Percentiles rank a stretch among this genome's conserved stretches.
phyloP scores from a whole-genome alignment of 1,139 yeast species.

The Zhuliangozyma blackwelliae region DNA sequence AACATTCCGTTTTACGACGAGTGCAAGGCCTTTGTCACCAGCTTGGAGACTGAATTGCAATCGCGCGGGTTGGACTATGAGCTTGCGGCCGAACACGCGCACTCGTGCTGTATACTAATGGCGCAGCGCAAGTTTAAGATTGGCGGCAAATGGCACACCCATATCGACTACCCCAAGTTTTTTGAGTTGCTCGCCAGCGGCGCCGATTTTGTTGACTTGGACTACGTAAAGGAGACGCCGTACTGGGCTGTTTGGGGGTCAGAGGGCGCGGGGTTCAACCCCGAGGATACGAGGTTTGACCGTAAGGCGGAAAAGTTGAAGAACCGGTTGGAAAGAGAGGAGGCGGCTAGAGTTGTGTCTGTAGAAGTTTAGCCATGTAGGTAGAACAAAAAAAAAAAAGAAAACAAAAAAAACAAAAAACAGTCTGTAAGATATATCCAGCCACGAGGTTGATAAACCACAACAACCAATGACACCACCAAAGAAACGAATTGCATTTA shows the following conservation, averaged over 20 bases:
- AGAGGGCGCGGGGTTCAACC: constrained; percentile 82
- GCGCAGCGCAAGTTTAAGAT: constrained; percentile 72
- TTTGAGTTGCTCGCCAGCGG: constrained; percentile 68
- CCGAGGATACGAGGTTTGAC: constrained; percentile 68
- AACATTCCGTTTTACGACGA: constrained; percentile 94
- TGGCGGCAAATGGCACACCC: constrained; percentile 80
- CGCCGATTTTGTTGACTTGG: constrained; percentile 67
- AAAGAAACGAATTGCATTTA: constrained; percentile 54
- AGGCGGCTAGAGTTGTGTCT: no score
- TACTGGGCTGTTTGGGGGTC: constrained; percentile 91
- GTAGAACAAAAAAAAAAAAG: no score
- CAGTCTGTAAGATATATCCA: no score
- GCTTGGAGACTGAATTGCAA: constrained; percentile 55
- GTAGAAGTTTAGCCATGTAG: no score
- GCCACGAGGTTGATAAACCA: no score
- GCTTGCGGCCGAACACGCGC: constrained; percentile 94
- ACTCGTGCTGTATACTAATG: constrained; percentile 84
- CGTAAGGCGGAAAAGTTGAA: constrained; percentile 62
- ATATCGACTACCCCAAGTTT: constrained; percentile 76
- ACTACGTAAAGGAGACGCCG: constrained; percentile 77
- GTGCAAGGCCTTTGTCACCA: constrained; percentile 69
- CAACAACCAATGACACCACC: no score
- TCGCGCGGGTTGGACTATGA: constrained; percentile 67
- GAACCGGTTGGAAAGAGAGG: constrained; percentile 42
- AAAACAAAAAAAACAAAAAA: no score